Conservation (phyloP, 257 asterid genomes). For the Jaltomata sinuosa region DNA sequence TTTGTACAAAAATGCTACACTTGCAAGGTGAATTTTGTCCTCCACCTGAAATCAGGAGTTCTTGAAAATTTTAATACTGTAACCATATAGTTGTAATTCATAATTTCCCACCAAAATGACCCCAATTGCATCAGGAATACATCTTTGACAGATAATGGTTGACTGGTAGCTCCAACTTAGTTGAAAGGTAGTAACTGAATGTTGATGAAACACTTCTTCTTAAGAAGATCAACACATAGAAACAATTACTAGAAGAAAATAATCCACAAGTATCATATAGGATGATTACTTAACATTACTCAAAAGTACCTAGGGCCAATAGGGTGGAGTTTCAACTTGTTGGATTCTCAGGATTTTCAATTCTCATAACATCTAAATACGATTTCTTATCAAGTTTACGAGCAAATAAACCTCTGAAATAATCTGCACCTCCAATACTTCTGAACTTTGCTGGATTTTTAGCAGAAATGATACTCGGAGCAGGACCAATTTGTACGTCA, state of each 20-base stretch:
- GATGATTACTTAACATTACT: not conserved
- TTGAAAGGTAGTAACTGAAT: not conserved
- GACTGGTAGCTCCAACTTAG: too few species aligned
- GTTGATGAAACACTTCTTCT: not conserved
- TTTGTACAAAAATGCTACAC: not conserved
- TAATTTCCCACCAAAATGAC: too few species aligned
- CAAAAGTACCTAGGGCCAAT: not conserved
- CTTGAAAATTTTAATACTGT: not conserved
- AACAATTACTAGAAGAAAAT: not conserved
- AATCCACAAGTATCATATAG: not conserved
- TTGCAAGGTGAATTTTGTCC: not conserved
- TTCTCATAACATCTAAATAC: slow-evolving; percentile 27
- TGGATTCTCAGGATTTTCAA: not conserved
- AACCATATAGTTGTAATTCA: too few species aligned
- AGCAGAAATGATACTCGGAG: slow-evolving; percentile 25
- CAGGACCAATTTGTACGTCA: slow-evolving; percentile 19
- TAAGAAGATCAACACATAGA: not conserved
- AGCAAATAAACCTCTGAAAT: slow-evolving; percentile 13
- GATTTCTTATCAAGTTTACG: slow-evolving; percentile 43
- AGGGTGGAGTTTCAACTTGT: not conserved
- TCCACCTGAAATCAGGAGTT: not conserved
- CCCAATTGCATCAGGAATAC: too few species aligned
- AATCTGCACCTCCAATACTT: slow-evolving; percentile 21
- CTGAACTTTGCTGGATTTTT: slow-evolving; percentile 34
- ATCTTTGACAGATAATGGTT: too few species aligned